A percentile compares a stretch with the other conserved stretches of the same genome.
These are phyloP conservation scores for Nadsonia starkeyi-henricii DNA, from an alignment of 1,139 yeast species.

Conservation along the genomic window DNA sequence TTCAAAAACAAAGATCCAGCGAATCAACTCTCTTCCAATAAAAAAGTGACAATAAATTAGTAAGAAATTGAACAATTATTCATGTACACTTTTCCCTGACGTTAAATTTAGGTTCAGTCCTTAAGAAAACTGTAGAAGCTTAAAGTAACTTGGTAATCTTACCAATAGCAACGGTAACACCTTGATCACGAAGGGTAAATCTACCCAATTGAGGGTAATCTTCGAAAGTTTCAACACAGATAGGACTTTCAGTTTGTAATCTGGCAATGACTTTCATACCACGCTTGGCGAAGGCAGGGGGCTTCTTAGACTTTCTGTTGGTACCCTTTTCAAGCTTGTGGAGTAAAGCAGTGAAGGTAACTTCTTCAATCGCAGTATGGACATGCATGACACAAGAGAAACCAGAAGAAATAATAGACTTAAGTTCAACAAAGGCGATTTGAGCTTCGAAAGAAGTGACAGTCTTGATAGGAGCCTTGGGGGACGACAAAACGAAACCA, in stretches of 20 bases:
- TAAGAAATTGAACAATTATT: too few relatives aligned
- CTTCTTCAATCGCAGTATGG: conserved; percentile 97
- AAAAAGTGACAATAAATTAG: too few relatives aligned
- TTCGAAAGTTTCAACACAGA: conserved; percentile 84
- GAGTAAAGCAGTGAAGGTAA: conserved; percentile 61
- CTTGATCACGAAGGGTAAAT: conserved; percentile 96
- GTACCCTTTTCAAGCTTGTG: conserved; percentile 96
- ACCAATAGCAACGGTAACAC: conserved; percentile 96
- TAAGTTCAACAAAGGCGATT: conserved; percentile 90
- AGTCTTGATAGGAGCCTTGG: conserved; percentile 78
- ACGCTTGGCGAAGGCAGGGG: conserved; percentile 97
- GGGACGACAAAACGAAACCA: conserved; percentile 83
- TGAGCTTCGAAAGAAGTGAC: conserved; percentile 90
- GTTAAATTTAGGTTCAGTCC: too few relatives aligned
- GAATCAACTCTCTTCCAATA: too few relatives aligned
- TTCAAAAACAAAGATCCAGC: too few relatives aligned
- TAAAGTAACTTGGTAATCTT: conserved; percentile 43
- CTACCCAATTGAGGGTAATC: conserved; percentile 95
- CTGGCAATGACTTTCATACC: conserved; percentile 97
- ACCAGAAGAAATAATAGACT: conserved; percentile 86
- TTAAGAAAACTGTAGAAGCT: background rate
- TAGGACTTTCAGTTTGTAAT: conserved; percentile 69
- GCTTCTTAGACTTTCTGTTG: conserved; percentile 87
- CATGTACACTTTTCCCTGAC: too few relatives aligned
- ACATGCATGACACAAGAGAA: conserved; percentile 97